Percentiles rank a stretch among this genome's conserved stretches.
phyloP scores from a whole-genome alignment of 2,329 filamentous ascomycete genomes.

The Diaporthe ampelina region DNA sequence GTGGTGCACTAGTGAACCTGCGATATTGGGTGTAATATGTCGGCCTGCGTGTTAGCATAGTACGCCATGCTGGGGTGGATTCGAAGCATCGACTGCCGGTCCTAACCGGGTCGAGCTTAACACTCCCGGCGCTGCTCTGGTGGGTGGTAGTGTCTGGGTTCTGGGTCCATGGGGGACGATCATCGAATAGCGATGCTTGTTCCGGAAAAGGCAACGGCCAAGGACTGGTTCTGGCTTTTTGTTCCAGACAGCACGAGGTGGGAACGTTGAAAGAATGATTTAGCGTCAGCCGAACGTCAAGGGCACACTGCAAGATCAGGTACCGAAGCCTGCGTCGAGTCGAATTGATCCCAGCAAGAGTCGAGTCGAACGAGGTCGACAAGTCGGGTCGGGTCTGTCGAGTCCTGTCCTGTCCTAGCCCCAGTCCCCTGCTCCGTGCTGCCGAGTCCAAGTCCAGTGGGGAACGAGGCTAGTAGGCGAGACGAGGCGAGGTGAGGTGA shows the following conservation, averaged over 20 bases:
- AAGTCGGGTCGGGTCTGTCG: not conserved
- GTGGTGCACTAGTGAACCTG: not conserved
- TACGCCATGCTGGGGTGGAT: not conserved
- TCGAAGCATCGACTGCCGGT: constrained; percentile 4
- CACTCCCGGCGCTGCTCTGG: not conserved
- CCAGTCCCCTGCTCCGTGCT: not conserved
- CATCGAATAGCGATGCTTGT: not conserved
- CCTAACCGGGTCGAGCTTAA: constrained; percentile 19
- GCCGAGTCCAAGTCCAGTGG: constrained; percentile 1
- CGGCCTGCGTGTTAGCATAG: not conserved
- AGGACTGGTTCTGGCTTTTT: constrained; percentile 16
- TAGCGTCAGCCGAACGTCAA: constrained; percentile 5
- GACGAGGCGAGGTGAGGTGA: constrained; percentile 25
- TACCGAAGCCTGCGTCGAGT: not conserved
- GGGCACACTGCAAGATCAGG: not conserved
- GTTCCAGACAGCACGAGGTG: constrained; percentile 21
- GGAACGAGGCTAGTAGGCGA: not conserved
- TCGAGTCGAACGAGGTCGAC: not conserved
- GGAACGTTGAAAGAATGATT: constrained; percentile 28
- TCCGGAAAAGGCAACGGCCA: constrained; percentile 28
- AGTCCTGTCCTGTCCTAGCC: not conserved
- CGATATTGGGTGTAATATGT: no score
- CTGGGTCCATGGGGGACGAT: not conserved
- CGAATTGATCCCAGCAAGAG: not conserved
- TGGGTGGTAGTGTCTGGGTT: not conserved